Conservation (phyloP, 2,329 filamentous ascomycete genomes). For the Alternaria sp. region DNA sequence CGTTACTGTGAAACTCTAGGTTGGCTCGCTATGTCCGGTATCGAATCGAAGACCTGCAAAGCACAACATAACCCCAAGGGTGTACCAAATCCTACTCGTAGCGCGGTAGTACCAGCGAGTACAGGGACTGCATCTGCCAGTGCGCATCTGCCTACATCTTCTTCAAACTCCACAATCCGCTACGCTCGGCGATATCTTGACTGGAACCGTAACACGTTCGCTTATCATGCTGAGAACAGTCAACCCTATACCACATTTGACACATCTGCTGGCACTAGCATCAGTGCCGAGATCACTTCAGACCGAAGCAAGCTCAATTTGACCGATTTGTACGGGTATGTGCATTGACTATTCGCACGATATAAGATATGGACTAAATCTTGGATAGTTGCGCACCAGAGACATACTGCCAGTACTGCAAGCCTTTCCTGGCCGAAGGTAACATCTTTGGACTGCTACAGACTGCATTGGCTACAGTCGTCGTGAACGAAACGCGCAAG, state of each 20-base stretch:
- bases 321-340: slow-evolving; percentile 60
- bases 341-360: neutral
- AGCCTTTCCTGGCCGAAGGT: slow-evolving; percentile 60
- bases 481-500: slow-evolving; percentile 62
- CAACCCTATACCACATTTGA: slow-evolving; percentile 58
- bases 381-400: slow-evolving; percentile 60
- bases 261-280: slow-evolving; percentile 56
- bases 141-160: slow-evolving; percentile 48
- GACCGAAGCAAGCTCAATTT: slow-evolving; percentile 64
- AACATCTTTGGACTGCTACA: slow-evolving; percentile 65
- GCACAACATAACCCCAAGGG: slow-evolving; percentile 51
- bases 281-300: slow-evolving; percentile 61
- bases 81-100: slow-evolving; percentile 54
- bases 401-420: slow-evolving; percentile 67
- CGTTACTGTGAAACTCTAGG: slow-evolving; percentile 74
- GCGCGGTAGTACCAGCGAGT: slow-evolving; percentile 38
- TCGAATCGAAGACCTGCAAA: slow-evolving; percentile 58
- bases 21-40: slow-evolving; percentile 70
- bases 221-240: slow-evolving; percentile 66
- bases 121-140: slow-evolving; percentile 36
- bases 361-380: neutral
- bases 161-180: slow-evolving; percentile 42
- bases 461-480: slow-evolving; percentile 60
- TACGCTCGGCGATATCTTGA: slow-evolving; percentile 72
- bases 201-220: slow-evolving; percentile 72